A percentile compares a stretch with the other conserved stretches of the same genome.
phyloP scores from a whole-genome alignment of 345 rosid genomes.

The Eutrema japonicum region DNA sequence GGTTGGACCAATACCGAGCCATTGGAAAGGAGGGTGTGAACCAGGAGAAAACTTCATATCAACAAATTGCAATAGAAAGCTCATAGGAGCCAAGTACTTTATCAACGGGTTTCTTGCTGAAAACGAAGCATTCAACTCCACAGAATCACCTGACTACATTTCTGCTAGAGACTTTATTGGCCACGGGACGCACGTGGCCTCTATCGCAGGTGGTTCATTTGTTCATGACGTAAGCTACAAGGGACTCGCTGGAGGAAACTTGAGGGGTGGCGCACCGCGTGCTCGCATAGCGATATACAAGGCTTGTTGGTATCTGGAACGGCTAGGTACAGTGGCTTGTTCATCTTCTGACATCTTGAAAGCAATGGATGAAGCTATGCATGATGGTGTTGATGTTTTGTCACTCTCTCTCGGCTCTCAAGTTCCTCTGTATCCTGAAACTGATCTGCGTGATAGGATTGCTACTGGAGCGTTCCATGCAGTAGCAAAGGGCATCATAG shows the following conservation, averaged over 20 bases:
- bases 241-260: conserved; percentile 52
- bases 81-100: conserved; percentile 61
- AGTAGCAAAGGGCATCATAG: conserved; percentile 46
- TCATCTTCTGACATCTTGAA: conserved; percentile 52
- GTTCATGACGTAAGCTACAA: conserved; percentile 50
- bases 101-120: conserved; percentile 52
- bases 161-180: conserved; percentile 58
- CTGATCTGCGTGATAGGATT: conserved; percentile 40
- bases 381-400: conserved; percentile 57
- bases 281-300: conserved; percentile 59
- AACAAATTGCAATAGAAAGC: conserved; percentile 51
- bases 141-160: conserved; percentile 39
- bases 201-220: conserved; percentile 56
- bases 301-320: conserved; percentile 54
- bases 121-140: conserved; percentile 48
- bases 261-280: conserved; percentile 53
- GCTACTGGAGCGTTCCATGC: conserved; percentile 56
- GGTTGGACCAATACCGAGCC: conserved; percentile 15
- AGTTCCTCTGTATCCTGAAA: conserved; percentile 44
- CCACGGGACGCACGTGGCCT: conserved; percentile 57
- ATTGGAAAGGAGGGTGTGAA: conserved; percentile 36
- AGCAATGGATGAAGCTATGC: conserved; percentile 59
- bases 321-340: conserved; percentile 1
- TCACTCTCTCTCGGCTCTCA: conserved; percentile 51
- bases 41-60: conserved; percentile 35